These are phyloP conservation scores for Candida ipomoeae DNA, from an alignment of 805 yeast genomes.

Conservation along the genomic window DNA sequence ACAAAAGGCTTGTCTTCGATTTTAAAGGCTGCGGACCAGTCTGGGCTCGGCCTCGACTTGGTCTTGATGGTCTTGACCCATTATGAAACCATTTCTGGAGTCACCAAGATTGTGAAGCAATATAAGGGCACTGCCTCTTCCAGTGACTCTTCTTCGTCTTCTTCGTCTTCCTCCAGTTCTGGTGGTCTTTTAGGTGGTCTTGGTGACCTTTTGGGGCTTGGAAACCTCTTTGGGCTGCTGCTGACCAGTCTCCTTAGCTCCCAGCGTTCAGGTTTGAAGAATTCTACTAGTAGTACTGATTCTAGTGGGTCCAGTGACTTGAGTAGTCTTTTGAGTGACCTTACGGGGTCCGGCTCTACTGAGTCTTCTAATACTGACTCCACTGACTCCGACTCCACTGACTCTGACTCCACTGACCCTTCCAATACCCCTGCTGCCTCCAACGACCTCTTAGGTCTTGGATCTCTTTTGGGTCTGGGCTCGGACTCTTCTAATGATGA, in stretches of 20 bases:
- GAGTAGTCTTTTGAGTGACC: neutral
- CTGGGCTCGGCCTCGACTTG: slow-evolving; percentile 26
- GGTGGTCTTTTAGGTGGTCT: slow-evolving; percentile 11
- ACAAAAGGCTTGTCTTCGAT: slow-evolving; percentile 20
- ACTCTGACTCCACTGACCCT: neutral
- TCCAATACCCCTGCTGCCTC: slow-evolving; percentile 2
- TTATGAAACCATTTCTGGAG: slow-evolving; percentile 18
- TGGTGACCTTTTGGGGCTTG: slow-evolving; percentile 5
- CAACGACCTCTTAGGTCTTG: neutral
- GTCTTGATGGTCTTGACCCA: slow-evolving; percentile 19
- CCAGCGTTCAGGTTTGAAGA: neutral
- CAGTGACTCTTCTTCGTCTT: neutral
- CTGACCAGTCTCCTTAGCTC: neutral
- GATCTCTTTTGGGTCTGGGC: neutral
- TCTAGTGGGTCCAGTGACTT: neutral
- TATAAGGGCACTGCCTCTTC: slow-evolving; percentile 7
- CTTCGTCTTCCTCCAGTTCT: neutral
- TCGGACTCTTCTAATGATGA: neutral
- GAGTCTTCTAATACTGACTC: slow-evolving; percentile 1
- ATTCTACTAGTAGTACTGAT: neutral
- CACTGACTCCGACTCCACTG: neutral
- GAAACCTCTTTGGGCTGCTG: neutral
- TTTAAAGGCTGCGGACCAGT: slow-evolving; percentile 22
- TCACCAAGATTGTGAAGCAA: slow-evolving; percentile 12
- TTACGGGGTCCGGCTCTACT: neutral